A percentile compares a stretch with the other conserved stretches of the same genome.
These are phyloP conservation scores for Sporothrix schenckii DNA, from an alignment of 2,329 filamentous ascomycete species.

Conservation along the genomic window DNA sequence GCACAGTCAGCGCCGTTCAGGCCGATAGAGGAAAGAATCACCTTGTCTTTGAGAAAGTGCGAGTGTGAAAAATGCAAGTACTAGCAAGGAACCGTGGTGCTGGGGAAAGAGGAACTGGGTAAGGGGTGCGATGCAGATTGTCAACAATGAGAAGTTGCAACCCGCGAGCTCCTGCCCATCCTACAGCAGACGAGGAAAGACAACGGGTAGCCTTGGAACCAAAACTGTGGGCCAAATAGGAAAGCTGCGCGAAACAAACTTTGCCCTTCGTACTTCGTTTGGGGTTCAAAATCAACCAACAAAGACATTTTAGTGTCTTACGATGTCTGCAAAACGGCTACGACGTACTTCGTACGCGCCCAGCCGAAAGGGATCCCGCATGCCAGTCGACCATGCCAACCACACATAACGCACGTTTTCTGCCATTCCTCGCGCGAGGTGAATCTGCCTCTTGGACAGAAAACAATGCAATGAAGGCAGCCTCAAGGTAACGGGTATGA, in stretches of 20 bases:
- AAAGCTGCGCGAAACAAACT: constrained; percentile 5
- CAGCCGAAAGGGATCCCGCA: background rate
- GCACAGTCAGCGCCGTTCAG: background rate
- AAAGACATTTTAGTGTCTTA: background rate
- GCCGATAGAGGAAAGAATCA: background rate
- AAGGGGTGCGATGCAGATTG: background rate
- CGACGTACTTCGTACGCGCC: too few species aligned
- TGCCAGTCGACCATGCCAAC: constrained; percentile 11
- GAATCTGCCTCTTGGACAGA: background rate
- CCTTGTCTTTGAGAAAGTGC: background rate
- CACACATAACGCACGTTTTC: constrained; percentile 24
- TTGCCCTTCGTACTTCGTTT: background rate
- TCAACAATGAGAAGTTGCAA: constrained; percentile 2
- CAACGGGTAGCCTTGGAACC: background rate
- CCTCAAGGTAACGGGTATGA: constrained; percentile 1
- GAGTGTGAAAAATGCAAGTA: background rate
- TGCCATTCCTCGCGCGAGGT: constrained; percentile 9
- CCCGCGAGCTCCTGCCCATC: background rate
- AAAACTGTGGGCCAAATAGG: background rate
- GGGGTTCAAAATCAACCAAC: background rate
- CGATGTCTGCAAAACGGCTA: background rate
- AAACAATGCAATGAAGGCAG: background rate
- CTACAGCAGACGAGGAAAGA: background rate
- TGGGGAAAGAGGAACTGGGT: background rate
- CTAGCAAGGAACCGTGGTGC: too few species aligned